Conservation (phyloP, 2,329 filamentous ascomycete species). For the Fonsecaea erecta region DNA sequence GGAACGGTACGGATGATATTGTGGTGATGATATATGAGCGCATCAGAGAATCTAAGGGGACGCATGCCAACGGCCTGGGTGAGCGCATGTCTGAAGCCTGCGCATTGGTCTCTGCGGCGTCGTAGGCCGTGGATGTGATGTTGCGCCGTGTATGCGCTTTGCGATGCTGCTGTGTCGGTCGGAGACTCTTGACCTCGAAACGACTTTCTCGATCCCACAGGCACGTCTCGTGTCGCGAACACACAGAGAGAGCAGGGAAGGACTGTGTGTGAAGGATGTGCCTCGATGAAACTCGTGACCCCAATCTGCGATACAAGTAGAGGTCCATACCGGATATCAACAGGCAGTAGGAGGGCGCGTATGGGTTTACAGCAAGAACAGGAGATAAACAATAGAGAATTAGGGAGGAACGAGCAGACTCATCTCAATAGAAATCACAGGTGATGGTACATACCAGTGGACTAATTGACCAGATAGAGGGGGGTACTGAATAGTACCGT, state of each 20-base stretch:
- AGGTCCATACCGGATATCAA: constrained; percentile 18
- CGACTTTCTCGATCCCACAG: background rate
- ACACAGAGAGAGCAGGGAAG: constrained; percentile 2
- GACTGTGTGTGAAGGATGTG: constrained; percentile 12
- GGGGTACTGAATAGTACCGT: background rate
- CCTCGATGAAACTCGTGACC: constrained; percentile 3
- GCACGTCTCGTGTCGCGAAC: background rate
- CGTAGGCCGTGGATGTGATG: constrained; percentile 30
- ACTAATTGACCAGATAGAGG: constrained; percentile 2
- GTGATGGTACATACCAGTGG: background rate
- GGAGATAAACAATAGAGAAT: background rate
- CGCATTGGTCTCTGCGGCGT: background rate
- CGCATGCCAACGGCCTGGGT: constrained; percentile 33
- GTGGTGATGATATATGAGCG: constrained; percentile 38
- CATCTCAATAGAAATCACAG: background rate
- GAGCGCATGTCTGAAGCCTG: constrained; percentile 15
- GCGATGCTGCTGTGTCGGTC: constrained; percentile 21
- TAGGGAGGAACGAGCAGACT: constrained; percentile 7
- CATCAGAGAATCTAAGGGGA: constrained; percentile 34
- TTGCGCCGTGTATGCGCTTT: constrained; percentile 31
- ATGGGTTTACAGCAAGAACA: no score
- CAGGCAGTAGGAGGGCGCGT: background rate
- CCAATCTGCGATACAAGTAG: constrained; percentile 4
- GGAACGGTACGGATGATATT: constrained; percentile 45
- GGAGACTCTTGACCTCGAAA: background rate